phyloP scores from a whole-genome alignment of 345 rosid species.

The Citrus glauca region DNA sequence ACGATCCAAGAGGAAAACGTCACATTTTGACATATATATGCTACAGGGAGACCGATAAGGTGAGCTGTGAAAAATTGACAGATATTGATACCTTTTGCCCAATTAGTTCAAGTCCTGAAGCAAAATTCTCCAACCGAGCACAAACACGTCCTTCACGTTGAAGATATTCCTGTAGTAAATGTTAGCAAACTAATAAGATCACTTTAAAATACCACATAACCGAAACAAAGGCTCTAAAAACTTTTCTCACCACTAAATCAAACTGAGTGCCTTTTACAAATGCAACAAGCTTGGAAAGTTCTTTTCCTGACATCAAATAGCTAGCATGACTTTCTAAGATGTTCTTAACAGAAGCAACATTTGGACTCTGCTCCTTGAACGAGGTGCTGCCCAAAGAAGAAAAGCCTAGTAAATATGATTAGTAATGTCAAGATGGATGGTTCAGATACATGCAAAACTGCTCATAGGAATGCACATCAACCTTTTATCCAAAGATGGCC shows the following conservation, averaged over 20 bases:
- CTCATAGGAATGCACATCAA: slow-evolving; percentile 18
- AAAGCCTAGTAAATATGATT: slow-evolving; percentile 4
- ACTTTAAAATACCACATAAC: slow-evolving; percentile 8
- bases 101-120: slow-evolving; percentile 86
- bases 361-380: slow-evolving; percentile 85
- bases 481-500: slow-evolving; percentile 77
- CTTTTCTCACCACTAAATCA: slow-evolving; percentile 82
- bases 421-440: not conserved
- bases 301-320: slow-evolving; percentile 95
- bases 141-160: slow-evolving; percentile 84
- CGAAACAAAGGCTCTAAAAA: not conserved
- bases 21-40: not conserved
- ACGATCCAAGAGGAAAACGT: not conserved
- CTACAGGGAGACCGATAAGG: not conserved
- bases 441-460: slow-evolving; percentile 5
- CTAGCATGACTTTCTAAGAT: slow-evolving; percentile 95
- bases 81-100: slow-evolving; percentile 64
- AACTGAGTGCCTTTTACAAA: slow-evolving; percentile 99
- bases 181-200: slow-evolving; percentile 4
- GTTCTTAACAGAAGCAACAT: slow-evolving; percentile 82
- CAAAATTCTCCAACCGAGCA: slow-evolving; percentile 89
- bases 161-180: slow-evolving; percentile 74
- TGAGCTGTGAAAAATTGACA: not conserved
- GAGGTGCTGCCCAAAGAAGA: slow-evolving; percentile 49
- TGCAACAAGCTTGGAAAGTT: slow-evolving; percentile 96